Conservation (phyloP, 2,329 filamentous ascomycete species). For the Colletotrichum destructivum region DNA sequence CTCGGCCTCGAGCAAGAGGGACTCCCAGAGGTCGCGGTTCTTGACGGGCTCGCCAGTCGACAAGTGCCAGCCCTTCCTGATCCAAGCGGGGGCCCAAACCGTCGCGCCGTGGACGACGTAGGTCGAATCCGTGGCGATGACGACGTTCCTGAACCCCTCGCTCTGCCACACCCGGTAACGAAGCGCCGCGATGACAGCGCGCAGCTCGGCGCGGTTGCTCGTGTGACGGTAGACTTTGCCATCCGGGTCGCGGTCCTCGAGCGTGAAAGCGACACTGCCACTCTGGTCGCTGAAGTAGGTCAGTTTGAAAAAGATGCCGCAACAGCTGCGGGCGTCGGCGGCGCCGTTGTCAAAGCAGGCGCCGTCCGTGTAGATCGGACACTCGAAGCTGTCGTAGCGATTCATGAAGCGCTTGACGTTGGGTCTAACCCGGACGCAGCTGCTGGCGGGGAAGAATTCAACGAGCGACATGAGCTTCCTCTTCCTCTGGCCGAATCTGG, state of each 20-base stretch:
- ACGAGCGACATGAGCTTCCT: constrained; percentile 40
- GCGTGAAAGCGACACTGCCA: constrained; percentile 48
- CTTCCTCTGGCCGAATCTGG: constrained; percentile 49
- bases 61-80: constrained; percentile 61
- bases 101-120: constrained; percentile 65
- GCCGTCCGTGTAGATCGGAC: constrained; percentile 63
- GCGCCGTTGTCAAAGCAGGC: constrained; percentile 61
- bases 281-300: constrained; percentile 7
- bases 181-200: constrained; percentile 67
- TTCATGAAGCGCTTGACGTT: constrained; percentile 50
- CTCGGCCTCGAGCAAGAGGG: constrained; percentile 60
- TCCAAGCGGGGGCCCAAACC: constrained; percentile 51
- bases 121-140: constrained; percentile 69
- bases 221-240: constrained; percentile 56
- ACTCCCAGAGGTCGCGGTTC: constrained; percentile 69
- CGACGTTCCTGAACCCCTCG: constrained; percentile 58
- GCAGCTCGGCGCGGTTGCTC: constrained; percentile 70
- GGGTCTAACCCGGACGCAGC: constrained; percentile 1
- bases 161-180: constrained; percentile 59
- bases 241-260: constrained; percentile 61
- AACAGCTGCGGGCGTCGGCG: constrained; percentile 56
- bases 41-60: constrained; percentile 53
- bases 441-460: constrained; percentile 47
- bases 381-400: constrained; percentile 47
- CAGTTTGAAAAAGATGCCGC: constrained; percentile 53